Evolutionary conservation across 2,329 filamentous ascomycete genomes (phyloP).

Genomic region (Chaetomium sp.): DNA sequence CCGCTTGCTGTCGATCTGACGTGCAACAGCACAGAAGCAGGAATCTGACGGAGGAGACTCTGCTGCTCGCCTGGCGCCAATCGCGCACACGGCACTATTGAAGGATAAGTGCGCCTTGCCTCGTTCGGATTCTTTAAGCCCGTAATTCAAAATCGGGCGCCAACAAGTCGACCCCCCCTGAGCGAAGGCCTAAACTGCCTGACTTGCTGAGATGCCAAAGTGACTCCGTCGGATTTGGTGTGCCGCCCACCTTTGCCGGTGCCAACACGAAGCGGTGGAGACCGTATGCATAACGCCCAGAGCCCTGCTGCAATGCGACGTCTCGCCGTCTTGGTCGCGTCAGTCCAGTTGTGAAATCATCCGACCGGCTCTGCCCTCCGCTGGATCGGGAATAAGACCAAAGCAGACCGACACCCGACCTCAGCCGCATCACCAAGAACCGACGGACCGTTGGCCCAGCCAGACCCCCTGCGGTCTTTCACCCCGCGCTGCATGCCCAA

Average conservation of each 20-base stretch:
- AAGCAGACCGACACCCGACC: not conserved
- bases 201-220: conserved; percentile 6
- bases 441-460: conserved; percentile 1
- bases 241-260: conserved; percentile 6
- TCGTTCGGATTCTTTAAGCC: not conserved
- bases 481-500: not conserved
- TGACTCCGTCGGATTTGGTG: not conserved
- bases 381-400: conserved; percentile 15
- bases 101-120: not conserved
- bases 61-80: not conserved
- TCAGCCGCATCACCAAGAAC: conserved; percentile 12
- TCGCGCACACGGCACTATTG: conserved; percentile 11
- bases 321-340: conserved; percentile 15
- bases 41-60: not conserved
- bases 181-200: not conserved
- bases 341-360: conserved; percentile 16
- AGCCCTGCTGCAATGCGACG: conserved; percentile 25
- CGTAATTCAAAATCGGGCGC: not conserved
- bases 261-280: conserved; percentile 11
- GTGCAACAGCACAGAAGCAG: not conserved
- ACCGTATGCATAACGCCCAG: conserved; percentile 12
- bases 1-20: conserved; percentile 11
- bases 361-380: not conserved
- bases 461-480: not conserved
- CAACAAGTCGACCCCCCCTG: not conserved